These are phyloP conservation scores for Solanum pennellii DNA, from an alignment of 257 asterid genomes.

Conservation along the genomic window DNA sequence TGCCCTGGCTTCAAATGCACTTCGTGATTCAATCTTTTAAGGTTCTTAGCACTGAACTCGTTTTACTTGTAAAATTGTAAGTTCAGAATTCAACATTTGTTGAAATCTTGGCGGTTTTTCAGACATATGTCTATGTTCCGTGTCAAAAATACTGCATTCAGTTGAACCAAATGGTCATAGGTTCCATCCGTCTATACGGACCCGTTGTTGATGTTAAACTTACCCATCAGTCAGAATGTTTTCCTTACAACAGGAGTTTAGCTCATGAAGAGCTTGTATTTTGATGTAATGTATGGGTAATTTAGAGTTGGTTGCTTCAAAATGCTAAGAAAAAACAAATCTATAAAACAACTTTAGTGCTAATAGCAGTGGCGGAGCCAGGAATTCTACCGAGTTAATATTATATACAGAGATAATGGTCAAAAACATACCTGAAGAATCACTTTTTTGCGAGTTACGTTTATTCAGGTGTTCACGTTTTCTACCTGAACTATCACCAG, in stretches of 20 bases:
- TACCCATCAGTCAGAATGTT: not conserved
- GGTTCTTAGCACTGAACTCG: not conserved
- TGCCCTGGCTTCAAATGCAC: conserved; percentile 37
- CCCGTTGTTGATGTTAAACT: not conserved
- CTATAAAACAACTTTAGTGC: not conserved
- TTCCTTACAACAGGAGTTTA: not conserved
- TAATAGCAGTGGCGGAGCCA: not conserved
- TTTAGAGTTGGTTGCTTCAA: not conserved
- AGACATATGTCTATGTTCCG: not conserved
- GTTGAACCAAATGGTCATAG: not conserved
- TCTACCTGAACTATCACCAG: not conserved
- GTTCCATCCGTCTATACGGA: not conserved
- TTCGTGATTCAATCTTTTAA: not conserved
- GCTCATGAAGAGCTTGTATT: not conserved
- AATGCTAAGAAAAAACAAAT: not conserved
- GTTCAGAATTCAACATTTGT: not conserved
- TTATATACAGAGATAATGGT: not conserved
- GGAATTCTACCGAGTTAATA: not conserved
- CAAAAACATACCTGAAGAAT: not conserved
- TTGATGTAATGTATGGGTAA: not conserved
- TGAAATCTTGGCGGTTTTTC: not conserved
- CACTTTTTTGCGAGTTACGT: not conserved
- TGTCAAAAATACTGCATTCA: not conserved
- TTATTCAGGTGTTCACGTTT: not conserved
- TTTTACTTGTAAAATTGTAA: not conserved